Conservation (phyloP, 2,329 filamentous ascomycete genomes). For the Stemphylium lycopersici region DNA sequence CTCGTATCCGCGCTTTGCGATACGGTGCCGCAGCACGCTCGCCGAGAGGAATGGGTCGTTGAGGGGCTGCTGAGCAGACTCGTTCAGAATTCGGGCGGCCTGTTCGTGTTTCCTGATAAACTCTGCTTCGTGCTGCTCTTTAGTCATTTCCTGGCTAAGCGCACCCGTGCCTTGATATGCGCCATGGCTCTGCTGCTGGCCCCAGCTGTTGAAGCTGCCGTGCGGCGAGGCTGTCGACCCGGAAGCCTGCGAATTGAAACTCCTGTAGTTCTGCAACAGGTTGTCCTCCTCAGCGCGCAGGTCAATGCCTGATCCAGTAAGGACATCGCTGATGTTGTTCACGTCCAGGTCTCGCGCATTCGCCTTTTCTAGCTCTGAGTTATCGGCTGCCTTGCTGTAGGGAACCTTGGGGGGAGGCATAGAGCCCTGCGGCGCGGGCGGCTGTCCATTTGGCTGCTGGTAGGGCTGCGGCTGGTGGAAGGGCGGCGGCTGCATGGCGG, state of each 20-base stretch:
- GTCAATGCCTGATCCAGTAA: conserved; percentile 86
- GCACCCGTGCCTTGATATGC: conserved; percentile 49
- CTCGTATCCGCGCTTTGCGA: conserved; percentile 64
- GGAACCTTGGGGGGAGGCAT: conserved; percentile 71
- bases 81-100: conserved; percentile 67
- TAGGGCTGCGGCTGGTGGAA: conserved; percentile 62
- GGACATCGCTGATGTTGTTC: conserved; percentile 82
- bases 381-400: conserved; percentile 53
- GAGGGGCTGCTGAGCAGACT: conserved; percentile 70
- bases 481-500: conserved; percentile 37
- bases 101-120: conserved; percentile 70
- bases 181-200: conserved; percentile 46
- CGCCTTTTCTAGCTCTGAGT: conserved; percentile 56
- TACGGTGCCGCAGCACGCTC: conserved; percentile 61
- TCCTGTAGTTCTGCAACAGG: conserved; percentile 70
- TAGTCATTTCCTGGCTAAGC: conserved; percentile 63
- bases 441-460: conserved; percentile 35
- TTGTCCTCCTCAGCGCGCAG: conserved; percentile 85
- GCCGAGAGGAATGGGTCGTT: conserved; percentile 75
- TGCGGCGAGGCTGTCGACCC: conserved; percentile 47
- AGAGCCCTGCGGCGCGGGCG: conserved; percentile 41
- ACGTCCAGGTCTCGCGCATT: conserved; percentile 63
- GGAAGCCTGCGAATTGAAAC: conserved; percentile 49
- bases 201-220: conserved; percentile 55
- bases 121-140: conserved; percentile 69